Evolutionary conservation across 306 rosid genomes (phyloP), one percentile per base, ranked within the genome.

Genomic region (Datisca glomerata): DNA sequence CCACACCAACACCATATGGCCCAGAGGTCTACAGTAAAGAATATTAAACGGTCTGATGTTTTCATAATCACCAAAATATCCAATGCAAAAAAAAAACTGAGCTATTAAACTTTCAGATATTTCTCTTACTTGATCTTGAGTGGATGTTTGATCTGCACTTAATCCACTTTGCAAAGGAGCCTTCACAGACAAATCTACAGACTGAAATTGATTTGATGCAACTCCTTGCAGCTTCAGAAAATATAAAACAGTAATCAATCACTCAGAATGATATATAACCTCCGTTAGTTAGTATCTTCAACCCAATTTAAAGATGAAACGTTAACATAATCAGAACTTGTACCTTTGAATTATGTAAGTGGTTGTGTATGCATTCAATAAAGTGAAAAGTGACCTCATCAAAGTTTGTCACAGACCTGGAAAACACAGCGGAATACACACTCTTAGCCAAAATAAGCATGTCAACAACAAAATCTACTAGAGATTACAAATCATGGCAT

Each of bases 381-480:
- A 78, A 91, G 79, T 91, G 98, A 64, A 73, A 80, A 27, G 92
- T 35, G 47, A 91, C 55, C 70, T 91, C 96, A 21, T 91, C 94
- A 50, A 63, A 91, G 65, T 73, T 78, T 43, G 61, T 68, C 48
- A 91, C 73, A 7, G 80, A 86, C 94, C 94, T 91, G 85, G 28
- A 37, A 42, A 65, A 55, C 19, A 24, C 12, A n/a, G 13, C 28
- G 43, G 36, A 54, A 8, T 29, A 38, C 7, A 21, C 38, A 29
- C 33, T 29, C 18, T 15, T 18, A 11, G 45, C 14, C 22, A 53
- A 4, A 27, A 27, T 27, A 27, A 27, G 31, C 31, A 34, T 3
- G n/a, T n/a, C n/a, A n/a, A n/a, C n/a, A n/a, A n/a, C n/a, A n/a
- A n/a, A n/a, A n/a, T n/a, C n/a, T n/a, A n/a, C n/a, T n/a, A n/a